phyloP scores from a whole-genome alignment of 1,284 basidiomycete genomes.

The Papiliotrema nemorosa region DNA sequence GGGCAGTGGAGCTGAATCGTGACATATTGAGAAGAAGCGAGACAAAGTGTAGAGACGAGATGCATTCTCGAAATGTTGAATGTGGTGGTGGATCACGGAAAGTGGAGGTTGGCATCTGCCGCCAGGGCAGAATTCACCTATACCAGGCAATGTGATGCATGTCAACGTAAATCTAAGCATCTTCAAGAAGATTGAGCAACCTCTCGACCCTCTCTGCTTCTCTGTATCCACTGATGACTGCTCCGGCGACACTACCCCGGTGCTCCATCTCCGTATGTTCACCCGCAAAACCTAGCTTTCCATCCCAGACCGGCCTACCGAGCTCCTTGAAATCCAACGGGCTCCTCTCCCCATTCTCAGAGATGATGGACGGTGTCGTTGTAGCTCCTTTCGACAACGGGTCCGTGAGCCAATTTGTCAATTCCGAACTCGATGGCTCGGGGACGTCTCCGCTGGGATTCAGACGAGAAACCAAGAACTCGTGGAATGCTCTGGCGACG shows the following conservation, averaged over 20 bases:
- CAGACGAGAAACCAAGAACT: slow-evolving; percentile 44
- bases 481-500: slow-evolving; percentile 43
- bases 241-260: slow-evolving; percentile 52
- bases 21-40: background rate
- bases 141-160: too few species aligned
- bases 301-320: slow-evolving; percentile 49
- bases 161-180: background rate
- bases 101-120: background rate
- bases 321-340: slow-evolving; percentile 54
- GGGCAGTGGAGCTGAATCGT: background rate
- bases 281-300: slow-evolving; percentile 53
- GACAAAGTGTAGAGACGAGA: background rate
- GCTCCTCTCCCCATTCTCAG: slow-evolving; percentile 39
- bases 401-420: slow-evolving; percentile 53
- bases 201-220: slow-evolving; percentile 48
- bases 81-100: background rate
- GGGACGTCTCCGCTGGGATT: slow-evolving; percentile 4
- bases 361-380: slow-evolving; percentile 50
- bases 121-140: too few species aligned
- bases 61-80: background rate
- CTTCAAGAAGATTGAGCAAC: slow-evolving; percentile 16
- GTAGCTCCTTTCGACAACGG: slow-evolving; percentile 53
- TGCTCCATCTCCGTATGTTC: slow-evolving; percentile 55
- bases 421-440: slow-evolving; percentile 20
- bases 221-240: slow-evolving; percentile 49